Evolutionary conservation across 371 early-diverging fungal genomes (phyloP), one percentile per base, ranked within the genome.

Genomic region (Mortierella polycephala): DNA sequence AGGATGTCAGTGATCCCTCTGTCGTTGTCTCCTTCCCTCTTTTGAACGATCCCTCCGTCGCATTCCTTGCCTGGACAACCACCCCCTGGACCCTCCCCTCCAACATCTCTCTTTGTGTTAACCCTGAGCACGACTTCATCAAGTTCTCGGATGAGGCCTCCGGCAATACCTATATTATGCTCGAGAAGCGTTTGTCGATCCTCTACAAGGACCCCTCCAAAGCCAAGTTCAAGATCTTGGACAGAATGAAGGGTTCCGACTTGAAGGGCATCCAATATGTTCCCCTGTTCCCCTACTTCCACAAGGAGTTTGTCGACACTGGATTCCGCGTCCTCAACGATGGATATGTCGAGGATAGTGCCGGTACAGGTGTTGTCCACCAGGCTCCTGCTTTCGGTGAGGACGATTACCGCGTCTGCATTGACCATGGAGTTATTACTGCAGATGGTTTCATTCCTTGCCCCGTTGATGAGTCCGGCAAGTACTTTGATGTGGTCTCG

Each of bases 41-140:
- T 57, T 75, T 91, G 55, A 85, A 84, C 42, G 98, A 98, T 56
- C 93, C 95, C 18, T 73, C 87, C 1, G 93, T 94, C 20, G 83
- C 90, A 45, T 81, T 99, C 63, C 87, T 99, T 42, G 98, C 98
- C 4, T 99, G 99, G 99, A 99, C 99, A 23, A 99, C 99, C 53
- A 99, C 99, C 7, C 99, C 99, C 45, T 99, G 99, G 99, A 99
- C 99, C 16, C 85, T 99, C 61, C 99, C 99, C 40, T 92, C 95
- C 79, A 99, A 99, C 86, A 85, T 98, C 84, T 99, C 94, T 56
- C 89, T 99, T 2, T 93, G 94, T 81, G 96, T 99, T 53, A 90
- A 99, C 84, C 96, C 96, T 47, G 91, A 91, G 8, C 96, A 96
- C 82, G 95, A 95, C 58, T 99, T 99, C 82, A 88, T 95, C 79